Conservation (phyloP, 805 yeast genomes). For the Yamadazyma ubonensis region DNA sequence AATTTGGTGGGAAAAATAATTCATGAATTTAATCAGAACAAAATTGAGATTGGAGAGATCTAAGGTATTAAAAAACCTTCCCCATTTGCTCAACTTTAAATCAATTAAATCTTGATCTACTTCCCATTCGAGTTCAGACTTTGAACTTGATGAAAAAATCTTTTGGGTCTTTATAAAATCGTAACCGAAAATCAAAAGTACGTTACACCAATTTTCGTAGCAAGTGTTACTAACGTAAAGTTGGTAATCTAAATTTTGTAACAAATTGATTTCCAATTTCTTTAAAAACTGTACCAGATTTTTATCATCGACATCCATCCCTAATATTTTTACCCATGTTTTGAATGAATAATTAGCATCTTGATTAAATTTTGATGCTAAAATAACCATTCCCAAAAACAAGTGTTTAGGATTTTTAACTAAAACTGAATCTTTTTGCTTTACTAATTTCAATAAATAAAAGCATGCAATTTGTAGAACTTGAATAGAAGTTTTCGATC, state of each 20-base stretch:
- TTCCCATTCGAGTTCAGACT: slow-evolving; percentile 27
- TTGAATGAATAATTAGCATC: slow-evolving; percentile 68
- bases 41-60: slow-evolving; percentile 22
- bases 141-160: slow-evolving; percentile 19
- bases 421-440: slow-evolving; percentile 13
- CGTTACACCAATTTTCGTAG: slow-evolving; percentile 49
- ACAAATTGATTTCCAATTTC: slow-evolving; percentile 51
- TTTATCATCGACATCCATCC: slow-evolving; percentile 33
- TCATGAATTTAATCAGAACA: slow-evolving; percentile 25
- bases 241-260: slow-evolving; percentile 55
- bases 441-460: slow-evolving; percentile 53
- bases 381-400: slow-evolving; percentile 64
- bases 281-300: slow-evolving; percentile 46
- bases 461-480: slow-evolving; percentile 66
- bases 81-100: slow-evolving; percentile 30
- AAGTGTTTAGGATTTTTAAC: slow-evolving; percentile 54
- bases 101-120: slow-evolving; percentile 18
- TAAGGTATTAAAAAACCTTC: slow-evolving; percentile 24
- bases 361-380: slow-evolving; percentile 71
- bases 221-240: slow-evolving; percentile 50
- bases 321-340: slow-evolving; percentile 76
- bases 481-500: slow-evolving; percentile 49
- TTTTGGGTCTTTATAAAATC: slow-evolving; percentile 40
- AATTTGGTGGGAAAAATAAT: slow-evolving; percentile 29
- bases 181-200: slow-evolving; percentile 41